phyloP scores from a whole-genome alignment of 1,284 basidiomycete species.

The Coniferiporia weirii region DNA sequence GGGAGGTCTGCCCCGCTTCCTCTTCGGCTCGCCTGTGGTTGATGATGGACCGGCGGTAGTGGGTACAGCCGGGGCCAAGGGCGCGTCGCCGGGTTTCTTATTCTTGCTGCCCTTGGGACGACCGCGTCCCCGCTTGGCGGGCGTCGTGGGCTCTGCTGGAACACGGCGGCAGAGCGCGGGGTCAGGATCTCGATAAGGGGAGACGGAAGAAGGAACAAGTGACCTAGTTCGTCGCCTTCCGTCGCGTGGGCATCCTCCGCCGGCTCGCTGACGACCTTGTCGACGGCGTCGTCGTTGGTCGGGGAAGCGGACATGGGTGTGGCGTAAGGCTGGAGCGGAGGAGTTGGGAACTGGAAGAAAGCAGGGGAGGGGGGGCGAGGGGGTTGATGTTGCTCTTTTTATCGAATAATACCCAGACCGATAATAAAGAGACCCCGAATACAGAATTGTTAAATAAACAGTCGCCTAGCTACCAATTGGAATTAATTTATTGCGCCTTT shows the following conservation, averaged over 20 bases:
- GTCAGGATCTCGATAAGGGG: conserved; percentile 22
- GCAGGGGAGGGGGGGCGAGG: conserved; percentile 56
- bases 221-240: conserved; percentile 35
- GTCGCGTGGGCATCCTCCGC: conserved; percentile 34
- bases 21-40: conserved; percentile 42
- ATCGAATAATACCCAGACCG: conserved; percentile 51
- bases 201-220: conserved; percentile 24
- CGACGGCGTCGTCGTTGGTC: conserved; percentile 35
- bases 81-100: conserved; percentile 49
- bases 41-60: conserved; percentile 35
- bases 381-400: conserved; percentile 59
- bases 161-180: conserved; percentile 22
- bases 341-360: conserved; percentile 29
- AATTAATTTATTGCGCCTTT: conserved; percentile 35
- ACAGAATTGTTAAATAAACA: conserved; percentile 52
- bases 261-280: conserved; percentile 38
- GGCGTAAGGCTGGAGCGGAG: conserved; percentile 26
- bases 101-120: conserved; percentile 81
- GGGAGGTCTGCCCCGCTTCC: conserved; percentile 64
- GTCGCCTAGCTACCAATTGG: conserved; percentile 26
- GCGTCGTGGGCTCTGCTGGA: conserved; percentile 19
- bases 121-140: conserved; percentile 65
- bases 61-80: conserved; percentile 32
- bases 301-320: conserved; percentile 43
- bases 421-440: conserved; percentile 33